phyloP scores from a whole-genome alignment of 2,329 filamentous ascomycete species.

The Arachnopeziza araneosa region DNA sequence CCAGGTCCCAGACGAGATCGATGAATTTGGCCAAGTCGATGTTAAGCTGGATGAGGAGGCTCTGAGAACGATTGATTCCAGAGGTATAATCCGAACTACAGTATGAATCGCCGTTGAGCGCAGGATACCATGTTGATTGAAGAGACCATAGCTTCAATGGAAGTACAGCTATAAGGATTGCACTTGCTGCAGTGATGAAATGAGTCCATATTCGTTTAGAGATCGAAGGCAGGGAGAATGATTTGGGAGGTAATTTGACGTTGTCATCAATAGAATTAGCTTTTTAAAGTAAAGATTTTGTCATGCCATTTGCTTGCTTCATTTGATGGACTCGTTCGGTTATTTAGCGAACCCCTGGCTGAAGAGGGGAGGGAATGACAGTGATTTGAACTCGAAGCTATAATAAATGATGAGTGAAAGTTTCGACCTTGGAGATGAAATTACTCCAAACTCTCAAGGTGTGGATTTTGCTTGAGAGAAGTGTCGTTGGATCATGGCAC shows the following conservation, averaged over 20 bases:
- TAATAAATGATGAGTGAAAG: too few relatives aligned
- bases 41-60: neutral
- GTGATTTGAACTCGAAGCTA: too few relatives aligned
- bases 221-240: neutral
- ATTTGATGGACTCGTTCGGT: too few relatives aligned
- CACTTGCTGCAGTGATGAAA: neutral
- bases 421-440: too few relatives aligned
- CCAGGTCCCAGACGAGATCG: constrained; percentile 7
- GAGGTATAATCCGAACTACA: neutral
- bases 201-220: neutral
- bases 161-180: neutral
- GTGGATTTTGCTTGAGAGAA: too few relatives aligned
- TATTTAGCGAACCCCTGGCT: too few relatives aligned
- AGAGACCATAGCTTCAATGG: neutral
- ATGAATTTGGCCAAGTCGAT: constrained; percentile 5
- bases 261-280: neutral
- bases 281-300: neutral
- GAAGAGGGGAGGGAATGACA: too few relatives aligned
- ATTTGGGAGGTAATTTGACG: neutral
- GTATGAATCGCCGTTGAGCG: neutral
- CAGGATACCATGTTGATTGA: neutral
- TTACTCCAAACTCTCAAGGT: too few relatives aligned
- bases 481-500: too few relatives aligned
- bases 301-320: neutral
- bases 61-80: neutral